A percentile compares a stretch with the other conserved stretches of the same genome.
Evolutionary conservation across 495 filamentous ascomycete species (phyloP).

Genomic region (Aspergillus baeticus): DNA sequence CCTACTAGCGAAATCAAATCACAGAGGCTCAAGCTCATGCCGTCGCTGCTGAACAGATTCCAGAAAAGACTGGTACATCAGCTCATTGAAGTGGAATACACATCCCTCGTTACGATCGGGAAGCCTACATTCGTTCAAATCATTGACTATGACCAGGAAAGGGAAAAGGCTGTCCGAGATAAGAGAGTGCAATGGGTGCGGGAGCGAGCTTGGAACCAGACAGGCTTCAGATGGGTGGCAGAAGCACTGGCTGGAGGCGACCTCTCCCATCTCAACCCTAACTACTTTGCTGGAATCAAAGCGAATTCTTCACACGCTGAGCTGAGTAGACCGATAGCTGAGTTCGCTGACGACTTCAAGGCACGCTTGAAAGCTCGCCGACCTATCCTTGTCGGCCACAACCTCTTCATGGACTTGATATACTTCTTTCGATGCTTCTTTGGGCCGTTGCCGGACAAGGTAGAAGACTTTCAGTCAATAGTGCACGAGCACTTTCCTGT

Average conservation of each 20-base stretch:
- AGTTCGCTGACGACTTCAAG: slow-evolving; percentile 30
- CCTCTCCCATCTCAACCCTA: slow-evolving; percentile 47
- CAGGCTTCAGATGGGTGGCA: slow-evolving; percentile 67
- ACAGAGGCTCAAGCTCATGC: slow-evolving; percentile 6
- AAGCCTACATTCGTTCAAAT: slow-evolving; percentile 53
- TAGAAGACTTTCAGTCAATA: slow-evolving; percentile 57
- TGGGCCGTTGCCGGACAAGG: slow-evolving; percentile 58
- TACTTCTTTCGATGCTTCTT: slow-evolving; percentile 72
- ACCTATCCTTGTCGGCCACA: slow-evolving; percentile 70
- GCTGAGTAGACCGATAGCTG: slow-evolving; percentile 28
- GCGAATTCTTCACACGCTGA: slow-evolving; percentile 41
- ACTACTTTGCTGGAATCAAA: slow-evolving; percentile 33
- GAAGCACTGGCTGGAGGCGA: slow-evolving; percentile 65
- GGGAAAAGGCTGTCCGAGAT: slow-evolving; percentile 43
- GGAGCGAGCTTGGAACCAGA: slow-evolving; percentile 43
- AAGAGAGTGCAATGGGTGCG: slow-evolving; percentile 37
- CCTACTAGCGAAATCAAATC: slow-evolving; percentile 10
- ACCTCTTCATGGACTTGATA: slow-evolving; percentile 70
- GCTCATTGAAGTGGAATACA: slow-evolving; percentile 62
- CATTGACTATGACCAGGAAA: slow-evolving; percentile 42
- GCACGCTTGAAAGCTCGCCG: slow-evolving; percentile 41
- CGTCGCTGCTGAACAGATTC: slow-evolving; percentile 36
- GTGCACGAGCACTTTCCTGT: slow-evolving; percentile 62
- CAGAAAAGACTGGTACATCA: slow-evolving; percentile 71
- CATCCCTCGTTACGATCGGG: slow-evolving; percentile 48